A percentile compares a stretch with the other conserved stretches of the same genome.
These are phyloP conservation scores for Aspergillus aculeatus DNA, from an alignment of 2,329 filamentous ascomycete genomes.

Conservation along the genomic window DNA sequence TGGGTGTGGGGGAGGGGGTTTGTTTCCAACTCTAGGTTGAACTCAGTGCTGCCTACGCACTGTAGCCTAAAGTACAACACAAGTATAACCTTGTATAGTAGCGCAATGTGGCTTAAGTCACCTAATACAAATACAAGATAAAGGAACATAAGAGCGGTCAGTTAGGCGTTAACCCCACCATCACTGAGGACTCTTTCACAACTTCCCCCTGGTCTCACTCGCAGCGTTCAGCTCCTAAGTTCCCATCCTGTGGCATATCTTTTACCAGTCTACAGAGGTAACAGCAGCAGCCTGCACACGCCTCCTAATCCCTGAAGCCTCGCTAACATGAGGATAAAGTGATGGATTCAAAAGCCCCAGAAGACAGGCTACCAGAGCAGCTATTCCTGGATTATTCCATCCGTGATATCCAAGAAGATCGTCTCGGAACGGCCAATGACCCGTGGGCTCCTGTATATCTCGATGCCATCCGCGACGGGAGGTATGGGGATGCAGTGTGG, in stretches of 20 bases:
- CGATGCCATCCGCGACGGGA: not conserved
- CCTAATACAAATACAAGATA: not conserved
- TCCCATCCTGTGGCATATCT: too few species aligned
- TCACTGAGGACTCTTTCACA: too few species aligned
- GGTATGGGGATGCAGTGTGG: not conserved
- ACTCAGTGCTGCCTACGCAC: too few species aligned
- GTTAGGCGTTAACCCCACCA: too few species aligned
- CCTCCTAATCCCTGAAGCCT: not conserved
- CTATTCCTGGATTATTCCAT: not conserved
- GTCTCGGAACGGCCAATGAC: not conserved
- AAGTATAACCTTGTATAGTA: not conserved
- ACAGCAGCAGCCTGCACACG: not conserved
- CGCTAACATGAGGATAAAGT: not conserved
- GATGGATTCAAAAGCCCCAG: not conserved
- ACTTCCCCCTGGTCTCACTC: too few species aligned
- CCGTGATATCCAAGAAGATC: not conserved
- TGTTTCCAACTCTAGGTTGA: too few species aligned
- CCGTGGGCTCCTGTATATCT: not conserved
- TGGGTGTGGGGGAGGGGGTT: too few species aligned
- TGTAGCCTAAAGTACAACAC: too few species aligned
- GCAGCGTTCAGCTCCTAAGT: too few species aligned
- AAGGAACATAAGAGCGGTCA: not conserved
- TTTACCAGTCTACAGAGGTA: too few species aligned
- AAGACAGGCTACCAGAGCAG: not conserved
- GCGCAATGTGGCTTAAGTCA: too few species aligned